These are phyloP conservation scores for Epithemia pelagica DNA, from an alignment of 108 stramenopile genomes.

Conservation along the genomic window DNA sequence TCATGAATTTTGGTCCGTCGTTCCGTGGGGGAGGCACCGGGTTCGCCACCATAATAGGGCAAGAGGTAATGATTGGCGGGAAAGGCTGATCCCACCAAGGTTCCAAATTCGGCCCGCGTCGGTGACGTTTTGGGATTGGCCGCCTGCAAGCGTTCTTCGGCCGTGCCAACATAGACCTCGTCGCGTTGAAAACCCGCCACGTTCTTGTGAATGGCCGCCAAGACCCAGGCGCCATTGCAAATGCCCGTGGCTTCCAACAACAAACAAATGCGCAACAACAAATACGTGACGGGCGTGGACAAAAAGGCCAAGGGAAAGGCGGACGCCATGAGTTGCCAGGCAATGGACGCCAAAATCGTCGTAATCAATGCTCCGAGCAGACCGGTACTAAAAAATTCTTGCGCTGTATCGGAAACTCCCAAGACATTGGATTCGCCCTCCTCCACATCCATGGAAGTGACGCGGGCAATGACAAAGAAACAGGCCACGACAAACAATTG, in stretches of 20 bases:
- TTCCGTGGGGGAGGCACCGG: not conserved
- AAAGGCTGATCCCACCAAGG: not conserved
- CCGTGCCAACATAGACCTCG: constrained; percentile 55
- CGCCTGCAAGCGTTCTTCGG: constrained; percentile 39
- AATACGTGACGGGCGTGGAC: constrained; percentile 43
- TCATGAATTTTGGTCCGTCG: not conserved
- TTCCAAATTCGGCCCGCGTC: not conserved
- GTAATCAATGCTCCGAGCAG: constrained; percentile 63
- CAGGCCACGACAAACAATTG: constrained; percentile 28
- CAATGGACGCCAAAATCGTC: constrained; percentile 54
- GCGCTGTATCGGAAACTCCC: constrained; percentile 36
- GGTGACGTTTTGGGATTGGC: not conserved
- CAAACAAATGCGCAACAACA: constrained; percentile 36
- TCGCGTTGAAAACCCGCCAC: constrained; percentile 32
- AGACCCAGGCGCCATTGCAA: constrained; percentile 37
- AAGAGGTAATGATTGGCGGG: not conserved
- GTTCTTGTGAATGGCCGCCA: constrained; percentile 45
- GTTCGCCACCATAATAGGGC: not conserved
- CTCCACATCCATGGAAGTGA: constrained; percentile 18
- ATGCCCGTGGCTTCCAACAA: constrained; percentile 44
- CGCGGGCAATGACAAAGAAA: constrained; percentile 26
- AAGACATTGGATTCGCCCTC: constrained; percentile 47
- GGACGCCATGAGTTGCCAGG: constrained; percentile 49
- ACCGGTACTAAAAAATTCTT: constrained; percentile 58
- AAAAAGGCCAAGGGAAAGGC: constrained; percentile 54